Evolutionary conservation across 352 stramenopile genomes (phyloP).

Genomic region (Phytophthora kernoviae): DNA sequence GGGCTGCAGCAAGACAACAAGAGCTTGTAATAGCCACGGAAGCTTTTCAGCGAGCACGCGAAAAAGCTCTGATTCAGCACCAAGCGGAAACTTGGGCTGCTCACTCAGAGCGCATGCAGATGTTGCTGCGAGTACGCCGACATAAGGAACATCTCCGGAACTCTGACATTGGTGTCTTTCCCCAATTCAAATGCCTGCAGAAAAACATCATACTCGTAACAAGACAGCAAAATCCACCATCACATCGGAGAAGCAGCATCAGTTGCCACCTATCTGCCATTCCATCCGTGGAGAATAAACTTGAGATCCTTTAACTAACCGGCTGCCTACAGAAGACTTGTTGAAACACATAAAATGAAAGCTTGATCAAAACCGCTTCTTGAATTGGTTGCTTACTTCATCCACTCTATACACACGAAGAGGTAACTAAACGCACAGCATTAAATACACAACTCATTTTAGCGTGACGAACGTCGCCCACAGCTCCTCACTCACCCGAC

Average conservation of each 20-base stretch:
- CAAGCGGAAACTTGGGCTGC: conserved; percentile 25
- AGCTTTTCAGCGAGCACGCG: conserved; percentile 30
- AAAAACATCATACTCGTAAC: background rate
- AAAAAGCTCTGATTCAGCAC: conserved; percentile 10
- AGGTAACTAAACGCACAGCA: background rate
- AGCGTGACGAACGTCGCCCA: conserved; percentile 1
- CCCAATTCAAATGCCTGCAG: background rate
- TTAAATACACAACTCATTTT: conserved; percentile 1
- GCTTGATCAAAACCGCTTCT: background rate
- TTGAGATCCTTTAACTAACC: background rate
- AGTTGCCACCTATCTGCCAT: conserved; percentile 13
- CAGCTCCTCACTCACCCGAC: background rate
- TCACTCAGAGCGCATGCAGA: conserved; percentile 24
- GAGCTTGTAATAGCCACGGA: conserved; percentile 29
- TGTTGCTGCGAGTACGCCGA: conserved; percentile 20
- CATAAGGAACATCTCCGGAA: conserved; percentile 20
- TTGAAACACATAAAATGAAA: conserved; percentile 4
- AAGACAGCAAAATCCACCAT: conserved; percentile 1
- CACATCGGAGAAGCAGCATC: conserved; percentile 2
- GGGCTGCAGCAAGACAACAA: conserved; percentile 27
- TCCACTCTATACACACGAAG: conserved; percentile 1
- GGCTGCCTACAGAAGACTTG: background rate
- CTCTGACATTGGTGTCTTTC: conserved; percentile 4
- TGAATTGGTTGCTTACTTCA: conserved; percentile 10
- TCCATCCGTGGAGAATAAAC: conserved; percentile 16